phyloP scores from a whole-genome alignment of 75 land plant genomes.

The Pinus taeda region DNA sequence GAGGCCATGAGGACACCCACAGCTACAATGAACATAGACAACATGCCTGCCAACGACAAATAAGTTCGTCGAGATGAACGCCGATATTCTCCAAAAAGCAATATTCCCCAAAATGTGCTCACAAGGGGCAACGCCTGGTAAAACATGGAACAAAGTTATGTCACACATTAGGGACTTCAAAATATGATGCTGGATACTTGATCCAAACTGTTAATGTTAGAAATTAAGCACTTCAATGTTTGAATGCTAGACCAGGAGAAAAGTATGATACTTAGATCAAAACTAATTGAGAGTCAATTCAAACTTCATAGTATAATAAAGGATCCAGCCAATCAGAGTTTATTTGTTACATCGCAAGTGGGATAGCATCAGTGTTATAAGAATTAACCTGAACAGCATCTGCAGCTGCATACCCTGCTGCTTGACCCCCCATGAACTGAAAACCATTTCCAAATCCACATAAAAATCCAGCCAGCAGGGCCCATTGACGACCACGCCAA shows the following conservation, averaged over 20 bases:
- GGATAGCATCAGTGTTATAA: background rate
- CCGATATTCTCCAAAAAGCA: conserved; percentile 85
- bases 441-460: conserved; percentile 98
- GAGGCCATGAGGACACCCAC: conserved; percentile 91
- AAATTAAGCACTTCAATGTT: background rate
- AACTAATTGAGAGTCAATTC: background rate
- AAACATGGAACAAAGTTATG: background rate
- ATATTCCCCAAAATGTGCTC: conserved; percentile 95
- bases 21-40: conserved; percentile 81
- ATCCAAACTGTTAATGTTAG: background rate
- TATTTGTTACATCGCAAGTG: background rate
- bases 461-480: conserved; percentile 80
- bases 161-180: background rate
- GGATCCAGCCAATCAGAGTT: background rate
- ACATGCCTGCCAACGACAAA: conserved; percentile 68
- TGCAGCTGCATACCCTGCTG: conserved; percentile 99
- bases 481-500: conserved; percentile 90
- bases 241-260: conserved; percentile 13
- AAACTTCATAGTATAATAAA: too few species aligned
- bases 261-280: background rate
- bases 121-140: conserved; percentile 90
- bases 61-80: conserved; percentile 82
- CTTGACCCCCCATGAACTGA: conserved; percentile 99
- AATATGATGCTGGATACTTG: conserved; percentile 12
- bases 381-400: conserved; percentile 93